These are phyloP conservation scores for Plasmodium gonderi DNA, from an alignment of 169 alveolate genomes.

Conservation along the genomic window DNA sequence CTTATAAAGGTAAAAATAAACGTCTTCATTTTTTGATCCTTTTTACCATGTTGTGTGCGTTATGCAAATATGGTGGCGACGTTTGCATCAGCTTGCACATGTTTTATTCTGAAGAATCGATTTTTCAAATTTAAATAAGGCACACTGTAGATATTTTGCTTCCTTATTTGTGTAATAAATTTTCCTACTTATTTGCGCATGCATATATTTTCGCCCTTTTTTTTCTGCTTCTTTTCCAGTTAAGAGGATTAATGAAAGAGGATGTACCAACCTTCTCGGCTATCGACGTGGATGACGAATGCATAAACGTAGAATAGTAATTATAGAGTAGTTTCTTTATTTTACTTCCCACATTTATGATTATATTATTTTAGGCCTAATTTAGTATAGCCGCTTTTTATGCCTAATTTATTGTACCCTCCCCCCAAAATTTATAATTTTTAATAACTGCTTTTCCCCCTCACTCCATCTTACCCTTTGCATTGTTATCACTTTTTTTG, in stretches of 20 bases:
- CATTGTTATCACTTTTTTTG: not conserved
- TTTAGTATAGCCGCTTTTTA: not conserved
- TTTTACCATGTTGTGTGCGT: no score
- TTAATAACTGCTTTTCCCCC: not conserved
- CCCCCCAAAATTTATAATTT: not conserved
- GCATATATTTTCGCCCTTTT: not conserved
- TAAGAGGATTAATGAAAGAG: slow-evolving; percentile 71
- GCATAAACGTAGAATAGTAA: slow-evolving; percentile 60
- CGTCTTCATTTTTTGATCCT: not conserved
- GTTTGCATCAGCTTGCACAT: no score
- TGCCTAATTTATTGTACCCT: not conserved
- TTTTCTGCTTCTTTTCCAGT: slow-evolving; percentile 16
- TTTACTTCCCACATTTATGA: not conserved
- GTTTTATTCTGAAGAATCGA: not conserved
- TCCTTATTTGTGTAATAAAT: slow-evolving; percentile 12
- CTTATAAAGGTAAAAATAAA: slow-evolving; percentile 45
- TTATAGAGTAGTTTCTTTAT: not conserved
- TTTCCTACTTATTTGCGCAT: not conserved
- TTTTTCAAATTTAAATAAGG: not conserved
- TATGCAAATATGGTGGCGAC: no score
- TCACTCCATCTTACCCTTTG: not conserved
- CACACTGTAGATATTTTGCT: not conserved
- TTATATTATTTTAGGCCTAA: not conserved
- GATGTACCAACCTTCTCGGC: slow-evolving; percentile 74
- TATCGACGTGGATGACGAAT: slow-evolving; percentile 71